Evolutionary conservation across 345 rosid species (phyloP).

Genomic region (Syzygium grande): DNA sequence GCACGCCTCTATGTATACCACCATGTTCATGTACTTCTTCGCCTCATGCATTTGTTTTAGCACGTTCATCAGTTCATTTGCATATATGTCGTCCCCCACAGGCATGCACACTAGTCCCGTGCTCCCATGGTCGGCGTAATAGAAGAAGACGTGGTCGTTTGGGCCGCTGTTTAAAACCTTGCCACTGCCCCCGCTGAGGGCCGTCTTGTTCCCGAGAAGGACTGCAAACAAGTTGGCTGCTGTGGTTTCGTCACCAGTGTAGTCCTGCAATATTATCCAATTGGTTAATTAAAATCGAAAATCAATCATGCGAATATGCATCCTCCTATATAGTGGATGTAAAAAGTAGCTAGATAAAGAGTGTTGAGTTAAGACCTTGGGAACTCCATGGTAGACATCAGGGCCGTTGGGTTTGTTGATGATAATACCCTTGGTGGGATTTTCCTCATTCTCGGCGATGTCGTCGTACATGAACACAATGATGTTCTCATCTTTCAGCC

Average conservation of each 20-base stretch:
- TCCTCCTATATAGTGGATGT: background rate
- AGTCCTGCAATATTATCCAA: constrained; percentile 27
- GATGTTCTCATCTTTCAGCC: constrained; percentile 61
- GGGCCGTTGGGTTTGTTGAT: constrained; percentile 49
- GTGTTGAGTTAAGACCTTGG: constrained; percentile 31
- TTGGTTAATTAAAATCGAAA: too few species aligned
- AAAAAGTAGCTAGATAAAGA: background rate
- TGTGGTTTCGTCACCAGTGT: constrained; percentile 26
- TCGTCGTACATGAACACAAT: constrained; percentile 82
- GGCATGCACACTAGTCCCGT: constrained; percentile 42
- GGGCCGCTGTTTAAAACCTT: constrained; percentile 51
- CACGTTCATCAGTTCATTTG: constrained; percentile 34
- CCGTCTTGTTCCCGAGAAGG: constrained; percentile 42
- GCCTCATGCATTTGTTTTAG: constrained; percentile 35
- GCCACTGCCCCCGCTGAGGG: constrained; percentile 53
- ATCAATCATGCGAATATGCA: background rate
- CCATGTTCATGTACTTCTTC: constrained; percentile 44
- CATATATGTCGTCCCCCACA: constrained; percentile 7
- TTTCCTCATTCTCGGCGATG: constrained; percentile 28
- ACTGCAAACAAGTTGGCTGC: constrained; percentile 36
- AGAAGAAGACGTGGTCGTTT: constrained; percentile 39
- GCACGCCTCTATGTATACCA: constrained; percentile 60
- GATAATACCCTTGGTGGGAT: constrained; percentile 61
- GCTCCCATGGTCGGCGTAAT: constrained; percentile 53
- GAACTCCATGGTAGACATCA: constrained; percentile 59